Evolutionary conservation across 2,329 filamentous ascomycete genomes (phyloP).

Genomic region (Nemania serpens): DNA sequence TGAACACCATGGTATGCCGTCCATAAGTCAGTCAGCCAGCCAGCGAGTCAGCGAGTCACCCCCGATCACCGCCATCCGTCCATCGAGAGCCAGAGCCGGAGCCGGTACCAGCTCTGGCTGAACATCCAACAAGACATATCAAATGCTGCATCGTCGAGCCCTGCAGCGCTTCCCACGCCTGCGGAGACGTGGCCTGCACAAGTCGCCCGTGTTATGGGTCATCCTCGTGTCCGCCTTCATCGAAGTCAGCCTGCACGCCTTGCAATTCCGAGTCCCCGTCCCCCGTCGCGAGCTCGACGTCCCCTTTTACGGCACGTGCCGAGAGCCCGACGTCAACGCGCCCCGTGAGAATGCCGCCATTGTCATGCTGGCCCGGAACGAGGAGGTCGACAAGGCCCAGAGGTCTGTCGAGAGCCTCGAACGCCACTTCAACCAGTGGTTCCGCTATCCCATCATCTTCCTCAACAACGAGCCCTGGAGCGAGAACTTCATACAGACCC

Average conservation of each 20-base stretch:
- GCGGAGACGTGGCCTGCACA: conserved; percentile 34
- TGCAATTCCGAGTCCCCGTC: conserved; percentile 33
- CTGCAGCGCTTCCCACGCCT: conserved; percentile 32
- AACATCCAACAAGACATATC: not conserved
- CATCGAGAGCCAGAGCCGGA: not conserved
- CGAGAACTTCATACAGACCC: conserved; percentile 41
- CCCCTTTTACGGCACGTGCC: conserved; percentile 37
- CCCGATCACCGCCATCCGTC: not conserved
- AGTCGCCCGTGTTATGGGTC: conserved; percentile 37
- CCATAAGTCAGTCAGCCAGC: not conserved
- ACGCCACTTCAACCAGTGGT: conserved; percentile 52
- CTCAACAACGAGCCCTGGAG: conserved; percentile 52
- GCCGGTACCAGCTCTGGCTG: not conserved
- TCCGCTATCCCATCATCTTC: conserved; percentile 53
- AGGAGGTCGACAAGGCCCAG: conserved; percentile 46
- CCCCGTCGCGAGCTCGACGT: conserved; percentile 36
- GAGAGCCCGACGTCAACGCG: conserved; percentile 31
- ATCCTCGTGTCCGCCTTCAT: conserved; percentile 33
- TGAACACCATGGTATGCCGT: conserved; percentile 12
- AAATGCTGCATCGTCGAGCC: conserved; percentile 31
- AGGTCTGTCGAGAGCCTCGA: conserved; percentile 50
- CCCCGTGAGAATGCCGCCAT: conserved; percentile 51
- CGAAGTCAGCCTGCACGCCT: conserved; percentile 32
- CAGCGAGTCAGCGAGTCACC: not conserved
- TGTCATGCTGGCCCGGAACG: conserved; percentile 53